Base-by-base conservation (phyloP, 805 yeast species). In the Torulaspora microellipsoides region DNA sequence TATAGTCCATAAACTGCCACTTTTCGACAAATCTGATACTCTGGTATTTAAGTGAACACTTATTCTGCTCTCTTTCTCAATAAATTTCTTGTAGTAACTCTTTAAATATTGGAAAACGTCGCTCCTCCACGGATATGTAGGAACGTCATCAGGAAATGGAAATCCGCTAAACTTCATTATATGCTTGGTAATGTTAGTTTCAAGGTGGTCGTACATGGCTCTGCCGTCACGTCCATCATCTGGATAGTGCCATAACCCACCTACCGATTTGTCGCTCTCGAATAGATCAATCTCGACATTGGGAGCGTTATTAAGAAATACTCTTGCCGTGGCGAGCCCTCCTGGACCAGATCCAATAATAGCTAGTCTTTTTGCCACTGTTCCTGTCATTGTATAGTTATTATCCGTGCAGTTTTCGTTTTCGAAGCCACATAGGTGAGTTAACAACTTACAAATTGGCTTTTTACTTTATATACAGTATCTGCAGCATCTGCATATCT, bases 261-360 rank as follows among this genome's bases (percentile, higher is more conserved):
- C 95, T n/a, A 75, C 58, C n/a, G 63, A 60, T 7, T 66, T 51
- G 48, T 84, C 71, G 36, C 75, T 68, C 50, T 85, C 95, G 56
- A 72, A 84, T 4, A 83, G 69, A 20, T 74, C 76, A 37, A 85
- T 69, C 35, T 70, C 65, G 49, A 75, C 74, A 3, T 65, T 58
- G 1, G 62, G 55, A 14, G 68, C 67, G 51, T 81, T 89, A 8
- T 69, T 73, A 7, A 75, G 50, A 9, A 86, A 67, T 0, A 89
- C 86, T 45, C 80, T 77, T 0, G 85, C 79, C 3, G 76, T 67
- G 0, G 81, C 86, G 15, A 82, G 64, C 0, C 91, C 95, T 34
- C 78, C 72, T 0, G 93, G 90, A 0, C 95, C 95, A 2, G 78
- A 89, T 2, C 95, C 95, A 17, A 86, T 71, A 8, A 86, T 75